A percentile compares a stretch with the other conserved stretches of the same genome.
Evolutionary conservation across 2,329 filamentous ascomycete genomes (phyloP).

Genomic region (Penicillium sp.): DNA sequence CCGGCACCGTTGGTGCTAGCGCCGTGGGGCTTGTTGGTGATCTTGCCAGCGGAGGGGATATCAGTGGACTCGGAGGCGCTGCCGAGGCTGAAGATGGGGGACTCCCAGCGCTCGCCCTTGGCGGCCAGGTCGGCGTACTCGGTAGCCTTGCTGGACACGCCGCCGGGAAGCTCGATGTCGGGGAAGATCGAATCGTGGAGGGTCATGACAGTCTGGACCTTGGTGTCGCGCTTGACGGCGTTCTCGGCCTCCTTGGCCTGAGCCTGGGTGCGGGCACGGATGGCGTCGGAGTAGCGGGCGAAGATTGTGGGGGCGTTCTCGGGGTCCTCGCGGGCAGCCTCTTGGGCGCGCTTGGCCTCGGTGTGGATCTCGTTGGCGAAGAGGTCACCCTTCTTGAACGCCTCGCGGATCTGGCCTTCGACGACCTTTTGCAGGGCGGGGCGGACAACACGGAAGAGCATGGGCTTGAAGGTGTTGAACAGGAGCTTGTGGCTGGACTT

Average conservation of each 20-base stretch:
- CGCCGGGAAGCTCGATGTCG: conserved; percentile 79
- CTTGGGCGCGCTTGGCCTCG: conserved; percentile 73
- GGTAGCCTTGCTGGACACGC: conserved; percentile 89
- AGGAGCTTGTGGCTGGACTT: conserved; percentile 94
- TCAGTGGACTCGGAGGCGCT: conserved; percentile 70
- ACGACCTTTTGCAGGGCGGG: conserved; percentile 83
- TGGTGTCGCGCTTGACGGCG: conserved; percentile 60
- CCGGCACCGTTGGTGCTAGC: conserved; percentile 32
- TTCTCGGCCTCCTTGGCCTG: conserved; percentile 75
- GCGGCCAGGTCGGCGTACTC: conserved; percentile 86
- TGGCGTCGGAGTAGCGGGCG: conserved; percentile 75
- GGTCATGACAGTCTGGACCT: conserved; percentile 81
- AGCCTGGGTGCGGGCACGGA: conserved; percentile 71
- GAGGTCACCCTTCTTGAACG: conserved; percentile 72
- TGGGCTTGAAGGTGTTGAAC: conserved; percentile 81
- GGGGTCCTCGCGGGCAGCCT: conserved; percentile 67
- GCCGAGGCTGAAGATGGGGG: conserved; percentile 87
- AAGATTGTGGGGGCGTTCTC: conserved; percentile 80
- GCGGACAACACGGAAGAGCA: conserved; percentile 80
- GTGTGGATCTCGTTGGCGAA: conserved; percentile 75
- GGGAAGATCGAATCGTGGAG: conserved; percentile 92
- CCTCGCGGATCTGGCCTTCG: conserved; percentile 85
- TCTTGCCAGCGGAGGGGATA: conserved; percentile 60
- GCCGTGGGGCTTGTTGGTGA: conserved; percentile 62
- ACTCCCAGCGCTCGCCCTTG: conserved; percentile 93